Evolutionary conservation across 495 filamentous ascomycete genomes (phyloP).

Genomic region (Aspergillus panamensis): DNA sequence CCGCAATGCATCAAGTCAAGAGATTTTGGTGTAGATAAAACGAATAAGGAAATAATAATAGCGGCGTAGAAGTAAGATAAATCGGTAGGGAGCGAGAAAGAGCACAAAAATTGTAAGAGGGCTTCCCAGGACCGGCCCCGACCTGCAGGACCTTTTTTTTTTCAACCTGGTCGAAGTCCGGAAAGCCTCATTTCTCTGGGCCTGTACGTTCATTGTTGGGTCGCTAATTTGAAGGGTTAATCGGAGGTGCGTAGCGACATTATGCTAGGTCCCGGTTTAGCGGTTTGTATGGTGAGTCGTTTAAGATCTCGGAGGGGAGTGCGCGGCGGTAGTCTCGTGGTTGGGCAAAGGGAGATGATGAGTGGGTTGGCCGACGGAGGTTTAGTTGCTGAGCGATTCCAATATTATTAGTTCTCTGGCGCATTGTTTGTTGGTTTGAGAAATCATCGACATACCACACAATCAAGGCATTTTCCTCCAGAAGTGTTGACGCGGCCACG

Average conservation of each 20-base stretch:
- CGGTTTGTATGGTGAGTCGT: slow-evolving; percentile 28
- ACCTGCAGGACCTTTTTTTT: slow-evolving; percentile 23
- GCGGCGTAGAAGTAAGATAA: slow-evolving; percentile 1
- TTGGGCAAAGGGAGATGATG: slow-evolving; percentile 44
- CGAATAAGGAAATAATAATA: slow-evolving; percentile 11
- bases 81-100: slow-evolving; percentile 7
- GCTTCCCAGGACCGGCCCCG: slow-evolving; percentile 20
- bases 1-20: slow-evolving; percentile 36
- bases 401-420: slow-evolving; percentile 15
- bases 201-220: not conserved
- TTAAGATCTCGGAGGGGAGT: slow-evolving; percentile 40
- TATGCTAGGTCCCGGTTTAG: slow-evolving; percentile 22
- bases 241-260: not conserved
- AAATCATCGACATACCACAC: slow-evolving; percentile 37
- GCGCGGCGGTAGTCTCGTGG: slow-evolving; percentile 42
- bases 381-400: slow-evolving; percentile 32
- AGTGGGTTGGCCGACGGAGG: slow-evolving; percentile 38
- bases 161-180: slow-evolving; percentile 12
- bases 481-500: slow-evolving; percentile 45
- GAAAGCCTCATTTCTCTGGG: slow-evolving; percentile 1
- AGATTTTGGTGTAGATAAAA: slow-evolving; percentile 15
- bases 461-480: slow-evolving; percentile 47
- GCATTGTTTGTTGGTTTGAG: not conserved
- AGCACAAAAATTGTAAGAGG: slow-evolving; percentile 1
- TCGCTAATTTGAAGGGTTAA: not conserved